These are phyloP conservation scores for Udeniomyces megalosporus DNA, from an alignment of 768 basidiomycete genomes.

Conservation along the genomic window DNA sequence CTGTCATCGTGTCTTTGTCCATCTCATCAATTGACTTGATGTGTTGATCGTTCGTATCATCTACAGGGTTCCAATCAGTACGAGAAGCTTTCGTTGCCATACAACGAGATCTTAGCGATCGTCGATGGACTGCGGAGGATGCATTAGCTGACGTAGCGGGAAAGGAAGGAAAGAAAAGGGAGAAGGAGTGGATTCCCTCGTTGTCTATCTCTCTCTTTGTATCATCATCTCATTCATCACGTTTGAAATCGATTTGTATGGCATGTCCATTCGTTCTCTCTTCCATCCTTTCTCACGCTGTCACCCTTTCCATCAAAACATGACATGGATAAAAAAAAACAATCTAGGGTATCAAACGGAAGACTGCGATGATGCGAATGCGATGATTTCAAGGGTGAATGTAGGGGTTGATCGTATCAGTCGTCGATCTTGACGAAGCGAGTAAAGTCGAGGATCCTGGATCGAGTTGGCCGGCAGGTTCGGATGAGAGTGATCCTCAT, in stretches of 20 bases:
- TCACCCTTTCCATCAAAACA: no score
- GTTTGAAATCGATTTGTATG: no score
- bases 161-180: no score
- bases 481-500: not conserved
- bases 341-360: no score
- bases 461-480: no score
- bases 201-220: no score
- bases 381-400: not conserved
- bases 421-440: not conserved
- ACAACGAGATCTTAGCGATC: slow-evolving; percentile 32
- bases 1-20: not conserved
- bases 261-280: no score
- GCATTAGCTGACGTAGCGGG: no score
- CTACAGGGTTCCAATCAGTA: slow-evolving; percentile 43
- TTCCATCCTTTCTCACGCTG: no score
- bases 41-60: not conserved
- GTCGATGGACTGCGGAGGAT: slow-evolving; percentile 36
- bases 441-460: not conserved
- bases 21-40: not conserved
- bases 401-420: not conserved
- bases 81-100: slow-evolving; percentile 40
- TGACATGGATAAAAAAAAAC: not conserved
- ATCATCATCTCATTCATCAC: no score
- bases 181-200: no score
- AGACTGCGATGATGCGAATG: not conserved